Base-by-base conservation (phyloP, 108 stramenopile species). In the Seminavis robusta region DNA sequence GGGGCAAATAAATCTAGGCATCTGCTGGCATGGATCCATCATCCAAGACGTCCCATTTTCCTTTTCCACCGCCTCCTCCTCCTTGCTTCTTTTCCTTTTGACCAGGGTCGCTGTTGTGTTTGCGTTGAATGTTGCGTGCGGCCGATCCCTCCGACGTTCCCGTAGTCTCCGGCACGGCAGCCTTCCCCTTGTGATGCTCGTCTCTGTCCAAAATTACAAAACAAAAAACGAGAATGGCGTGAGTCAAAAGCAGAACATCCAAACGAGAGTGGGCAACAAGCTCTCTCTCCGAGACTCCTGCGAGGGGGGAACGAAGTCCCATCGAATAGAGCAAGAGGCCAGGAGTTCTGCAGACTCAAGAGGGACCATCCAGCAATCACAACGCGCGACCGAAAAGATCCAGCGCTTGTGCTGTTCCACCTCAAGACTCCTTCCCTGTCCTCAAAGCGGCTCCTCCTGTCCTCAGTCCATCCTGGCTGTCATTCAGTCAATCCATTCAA, bases 1-100 rank as follows among this genome's bases (percentile, higher is more conserved):
- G 8, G 8, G 16, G 16, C 16, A 13, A 17, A 46, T 46, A 9
- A 13, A 13, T 10, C 31, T 37, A 9, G 9, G 9, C 30, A 1
- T 13, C 16, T 0, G 31, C 20, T 34, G 30, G 23, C 61, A 77
- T 47, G 13, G 79, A 79, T 21, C 88, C 88, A 63, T 90, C 88
- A 28, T 86, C 83, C 20, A 86, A 47, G 0, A 76, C 71, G 60
- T 81, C 74, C 88, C 88, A 90, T 36, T 83, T 82, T 46, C 84
- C 88, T 56, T 90, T 90, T 20, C 80, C 84, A 5, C 88, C 88
- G 3, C 82, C 84, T 11, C 79, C 79, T 4, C 82, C 82, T 34
- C 74, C 64, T 54, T 86, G 80, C 46, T 86, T 86, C 82, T 90
- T 86, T 58, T 81, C 82, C 55, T 86, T 90, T n/a, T 59, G 64